These are phyloP conservation scores for Penicillium sp. DNA, from an alignment of 2,329 filamentous ascomycete genomes.

Conservation along the genomic window DNA sequence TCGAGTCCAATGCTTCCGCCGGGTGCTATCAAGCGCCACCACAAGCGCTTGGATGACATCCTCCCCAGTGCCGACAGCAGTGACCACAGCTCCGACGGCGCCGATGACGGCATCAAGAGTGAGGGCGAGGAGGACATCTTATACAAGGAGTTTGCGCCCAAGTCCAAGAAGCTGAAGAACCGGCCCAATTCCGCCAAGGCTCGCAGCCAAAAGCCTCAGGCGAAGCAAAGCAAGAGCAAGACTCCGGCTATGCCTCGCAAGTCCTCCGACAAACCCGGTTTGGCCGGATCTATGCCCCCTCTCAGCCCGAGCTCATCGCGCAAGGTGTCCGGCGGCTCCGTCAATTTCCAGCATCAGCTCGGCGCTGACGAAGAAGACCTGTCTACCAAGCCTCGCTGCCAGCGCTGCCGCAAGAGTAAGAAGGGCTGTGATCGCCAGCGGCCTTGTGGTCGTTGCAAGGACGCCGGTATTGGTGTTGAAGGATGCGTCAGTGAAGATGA, in stretches of 20 bases:
- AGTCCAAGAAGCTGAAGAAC: conserved; percentile 51
- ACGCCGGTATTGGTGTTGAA: conserved; percentile 88
- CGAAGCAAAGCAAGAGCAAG: conserved; percentile 37
- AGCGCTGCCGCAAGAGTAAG: conserved; percentile 98
- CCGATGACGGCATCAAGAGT: conserved; percentile 52
- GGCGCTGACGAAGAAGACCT: conserved; percentile 78
- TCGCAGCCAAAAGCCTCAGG: conserved; percentile 27
- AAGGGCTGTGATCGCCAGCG: conserved; percentile 97
- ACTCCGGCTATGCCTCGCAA: conserved; percentile 36
- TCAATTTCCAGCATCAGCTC: conserved; percentile 59
- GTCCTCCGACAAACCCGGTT: conserved; percentile 30
- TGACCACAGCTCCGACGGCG: conserved; percentile 59
- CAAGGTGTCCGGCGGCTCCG: conserved; percentile 53
- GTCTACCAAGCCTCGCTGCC: conserved; percentile 92
- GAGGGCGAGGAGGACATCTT: conserved; percentile 47
- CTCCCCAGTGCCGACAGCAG: conserved; percentile 55
- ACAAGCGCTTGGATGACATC: conserved; percentile 50
- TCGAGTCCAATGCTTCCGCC: conserved; percentile 45
- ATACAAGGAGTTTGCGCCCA: conserved; percentile 39
- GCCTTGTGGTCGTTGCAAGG: conserved; percentile 90
- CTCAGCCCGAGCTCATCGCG: conserved; percentile 48
- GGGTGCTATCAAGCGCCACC: conserved; percentile 43
- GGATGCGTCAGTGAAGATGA: conserved; percentile 97
- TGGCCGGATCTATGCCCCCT: conserved; percentile 16
- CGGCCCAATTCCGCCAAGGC: conserved; percentile 38